Base-by-base conservation (phyloP, 805 yeast genomes). In the Kazachstania psychrophila region DNA sequence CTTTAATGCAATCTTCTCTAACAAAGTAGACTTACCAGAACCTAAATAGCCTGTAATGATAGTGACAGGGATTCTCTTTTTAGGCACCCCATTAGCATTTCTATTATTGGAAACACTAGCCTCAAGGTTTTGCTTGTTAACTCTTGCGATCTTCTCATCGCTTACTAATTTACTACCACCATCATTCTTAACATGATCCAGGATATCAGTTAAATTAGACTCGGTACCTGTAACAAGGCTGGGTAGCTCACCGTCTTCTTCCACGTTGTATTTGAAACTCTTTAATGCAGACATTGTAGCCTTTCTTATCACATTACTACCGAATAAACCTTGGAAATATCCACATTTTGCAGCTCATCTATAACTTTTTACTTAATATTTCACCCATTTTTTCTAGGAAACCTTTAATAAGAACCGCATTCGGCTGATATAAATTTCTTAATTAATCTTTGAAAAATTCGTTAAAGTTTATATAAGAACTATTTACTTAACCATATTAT, bases 1-100 rank as follows among this genome's bases (percentile, higher is more conserved):
- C 36, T 71, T 73, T 39, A 70, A 62, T 1, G 95, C 86, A 13
- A 92, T 74, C 39, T 70, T 68, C 36, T 84, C 85, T 19, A 92
- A 65, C 32, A 92, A 60, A 0, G 97, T 89, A 0, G 92, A 80
- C 52, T 92, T 92, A 2, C 98, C 98, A 10, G 95, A 80, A 1
- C 98, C 98, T 27, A 92, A 62, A 54, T 88, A 92, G 2, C 98
- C 98, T 0, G 98, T 89, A 26, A 92, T 77, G 12, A 92, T 85
- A 0, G 96, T 86, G 13, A 92, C 76, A 1, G 98, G 98, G 5
- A 88, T 88, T 54, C 75, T 78, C 12, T 35, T 34, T 11, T 11
- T 32, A 10, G 25, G 22, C 17, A 12, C 17, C 5, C 25, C 41
- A 15, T 19, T n/a, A 3, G 19, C 25, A 4, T 28, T 28, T 2